Conservation (phyloP, 805 yeast species). For the Metschnikowia santaceciliae region DNA sequence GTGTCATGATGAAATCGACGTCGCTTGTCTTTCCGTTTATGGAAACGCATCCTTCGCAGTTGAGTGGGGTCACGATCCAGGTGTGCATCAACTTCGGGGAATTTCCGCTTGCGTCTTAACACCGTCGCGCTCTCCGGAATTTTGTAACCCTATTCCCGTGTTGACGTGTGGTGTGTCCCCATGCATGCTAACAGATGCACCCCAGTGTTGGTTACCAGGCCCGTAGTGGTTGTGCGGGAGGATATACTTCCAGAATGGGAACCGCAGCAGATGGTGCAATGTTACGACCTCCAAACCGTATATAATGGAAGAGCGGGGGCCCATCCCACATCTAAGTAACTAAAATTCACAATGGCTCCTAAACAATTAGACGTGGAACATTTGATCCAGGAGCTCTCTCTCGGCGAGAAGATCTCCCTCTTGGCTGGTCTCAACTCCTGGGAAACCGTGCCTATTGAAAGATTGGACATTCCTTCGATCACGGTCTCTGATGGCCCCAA, state of each 20-base stretch:
- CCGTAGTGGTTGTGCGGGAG: neutral
- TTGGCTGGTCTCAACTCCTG: conserved; percentile 28
- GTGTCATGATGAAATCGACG: neutral
- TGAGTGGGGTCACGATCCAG: neutral
- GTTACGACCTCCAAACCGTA: neutral
- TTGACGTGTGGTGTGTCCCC: neutral
- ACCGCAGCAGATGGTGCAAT: neutral
- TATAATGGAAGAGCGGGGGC: neutral
- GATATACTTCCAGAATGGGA: conserved; percentile 1
- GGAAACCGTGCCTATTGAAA: conserved; percentile 12
- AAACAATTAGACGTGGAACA: conserved; percentile 26
- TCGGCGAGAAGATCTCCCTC: conserved; percentile 33
- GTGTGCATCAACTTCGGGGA: neutral
- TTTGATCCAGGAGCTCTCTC: conserved; percentile 28
- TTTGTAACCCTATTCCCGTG: neutral
- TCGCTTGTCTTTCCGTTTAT: neutral
- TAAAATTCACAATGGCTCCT: conserved; percentile 4
- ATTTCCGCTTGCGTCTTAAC: neutral
- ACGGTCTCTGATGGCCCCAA: conserved; percentile 54
- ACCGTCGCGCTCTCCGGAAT: neutral
- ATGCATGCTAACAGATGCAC: neutral
- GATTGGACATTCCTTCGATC: conserved; percentile 17
- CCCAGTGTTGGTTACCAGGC: neutral
- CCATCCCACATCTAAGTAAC: too few relatives aligned
- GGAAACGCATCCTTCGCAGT: neutral